phyloP scores from a whole-genome alignment of 2,329 filamentous ascomycete genomes.

The Dactylellina leptospora region DNA sequence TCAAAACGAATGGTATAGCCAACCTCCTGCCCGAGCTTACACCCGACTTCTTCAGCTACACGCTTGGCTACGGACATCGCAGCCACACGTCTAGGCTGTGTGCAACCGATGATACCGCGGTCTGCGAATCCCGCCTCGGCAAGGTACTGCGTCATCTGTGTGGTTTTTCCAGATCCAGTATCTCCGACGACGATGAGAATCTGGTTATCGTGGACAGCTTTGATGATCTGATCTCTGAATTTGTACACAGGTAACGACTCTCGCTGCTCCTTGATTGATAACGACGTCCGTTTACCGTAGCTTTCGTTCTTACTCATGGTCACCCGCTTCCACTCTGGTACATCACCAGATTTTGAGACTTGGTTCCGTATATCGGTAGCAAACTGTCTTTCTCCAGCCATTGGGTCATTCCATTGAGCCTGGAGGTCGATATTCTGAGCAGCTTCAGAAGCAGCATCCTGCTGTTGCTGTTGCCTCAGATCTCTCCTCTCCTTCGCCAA shows the following conservation, averaged over 20 bases:
- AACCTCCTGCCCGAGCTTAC: slow-evolving; percentile 86
- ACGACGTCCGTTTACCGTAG: slow-evolving; percentile 82
- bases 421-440: slow-evolving; percentile 81
- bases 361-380: slow-evolving; percentile 81
- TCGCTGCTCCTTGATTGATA: slow-evolving; percentile 95
- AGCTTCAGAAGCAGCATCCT: slow-evolving; percentile 77
- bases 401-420: slow-evolving; percentile 95
- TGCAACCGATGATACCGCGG: slow-evolving; percentile 90
- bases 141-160: slow-evolving; percentile 92
- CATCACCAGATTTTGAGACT: slow-evolving; percentile 69
- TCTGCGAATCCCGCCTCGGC: slow-evolving; percentile 91
- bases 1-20: slow-evolving; percentile 98
- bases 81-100: slow-evolving; percentile 93
- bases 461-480: slow-evolving; percentile 83
- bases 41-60: slow-evolving; percentile 94
- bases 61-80: slow-evolving; percentile 98
- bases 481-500: slow-evolving; percentile 91
- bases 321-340: slow-evolving; percentile 92
- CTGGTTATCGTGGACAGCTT: slow-evolving; percentile 87
- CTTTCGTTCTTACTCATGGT: slow-evolving; percentile 81
- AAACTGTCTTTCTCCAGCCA: slow-evolving; percentile 87
- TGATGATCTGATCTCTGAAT: slow-evolving; percentile 85
- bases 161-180: slow-evolving; percentile 96
- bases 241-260: slow-evolving; percentile 88
- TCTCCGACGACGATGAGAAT: slow-evolving; percentile 96